Percentiles rank a stretch among this genome's conserved stretches.
These are phyloP conservation scores for Hanseniaspora guilliermondii DNA, from an alignment of 805 yeast genomes.

Conservation along the genomic window DNA sequence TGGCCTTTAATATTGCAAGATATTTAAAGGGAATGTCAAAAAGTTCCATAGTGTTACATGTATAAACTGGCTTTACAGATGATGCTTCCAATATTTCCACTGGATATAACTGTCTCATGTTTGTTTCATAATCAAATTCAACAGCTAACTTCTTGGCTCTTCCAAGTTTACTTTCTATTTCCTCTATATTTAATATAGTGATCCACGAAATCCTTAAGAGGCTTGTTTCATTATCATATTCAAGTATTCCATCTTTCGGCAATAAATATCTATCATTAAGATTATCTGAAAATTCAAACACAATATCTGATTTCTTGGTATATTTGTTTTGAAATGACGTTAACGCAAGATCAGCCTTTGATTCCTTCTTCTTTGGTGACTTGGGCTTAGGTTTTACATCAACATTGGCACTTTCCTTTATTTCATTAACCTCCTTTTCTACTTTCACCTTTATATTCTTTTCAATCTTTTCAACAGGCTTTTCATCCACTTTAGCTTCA, in stretches of 20 bases:
- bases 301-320: slow-evolving; percentile 53
- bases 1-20: slow-evolving; percentile 53
- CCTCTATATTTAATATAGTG: slow-evolving; percentile 22
- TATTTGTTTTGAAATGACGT: slow-evolving; percentile 72
- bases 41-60: slow-evolving; percentile 56
- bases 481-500: background rate
- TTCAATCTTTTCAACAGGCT: background rate
- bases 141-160: background rate
- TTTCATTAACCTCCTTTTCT: background rate
- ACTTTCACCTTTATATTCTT: background rate
- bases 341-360: slow-evolving; percentile 41
- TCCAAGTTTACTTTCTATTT: background rate
- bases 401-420: background rate
- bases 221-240: slow-evolving; percentile 29
- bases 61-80: slow-evolving; percentile 33
- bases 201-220: slow-evolving; percentile 27
- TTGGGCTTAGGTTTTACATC: slow-evolving; percentile 6
- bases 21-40: slow-evolving; percentile 54
- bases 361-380: slow-evolving; percentile 11
- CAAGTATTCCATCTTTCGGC: slow-evolving; percentile 69
- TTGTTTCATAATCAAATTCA: slow-evolving; percentile 15
- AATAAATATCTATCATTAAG: slow-evolving; percentile 59
- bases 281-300: slow-evolving; percentile 76
- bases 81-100: slow-evolving; percentile 13
- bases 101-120: slow-evolving; percentile 20